phyloP scores from a whole-genome alignment of 805 yeast species.

The Monosporozyma siamensis region DNA sequence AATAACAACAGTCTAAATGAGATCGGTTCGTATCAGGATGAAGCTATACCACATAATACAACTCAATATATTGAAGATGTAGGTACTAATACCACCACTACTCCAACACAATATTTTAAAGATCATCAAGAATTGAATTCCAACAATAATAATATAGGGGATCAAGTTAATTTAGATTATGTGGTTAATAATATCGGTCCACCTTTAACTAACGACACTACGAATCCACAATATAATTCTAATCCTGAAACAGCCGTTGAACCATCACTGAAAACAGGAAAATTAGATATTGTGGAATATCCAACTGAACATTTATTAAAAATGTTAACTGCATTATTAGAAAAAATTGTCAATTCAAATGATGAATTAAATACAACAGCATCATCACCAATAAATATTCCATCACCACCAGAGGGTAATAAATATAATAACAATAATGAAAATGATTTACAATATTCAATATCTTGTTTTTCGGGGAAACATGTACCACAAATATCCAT shows the following conservation, averaged over 20 bases:
- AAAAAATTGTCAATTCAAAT: slow-evolving; percentile 7
- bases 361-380: slow-evolving; percentile 23
- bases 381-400: not conserved
- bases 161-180: not conserved
- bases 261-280: too few species aligned
- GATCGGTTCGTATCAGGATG: too few species aligned
- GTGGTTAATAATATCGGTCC: too few species aligned
- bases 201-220: not conserved
- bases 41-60: not conserved
- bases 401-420: too few species aligned
- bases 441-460: not conserved
- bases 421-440: too few species aligned
- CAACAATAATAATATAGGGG: not conserved
- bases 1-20: too few species aligned
- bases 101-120: not conserved
- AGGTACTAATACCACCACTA: not conserved
- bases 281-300: slow-evolving; percentile 61
- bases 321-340: slow-evolving; percentile 77
- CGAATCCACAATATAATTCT: not conserved
- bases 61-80: not conserved
- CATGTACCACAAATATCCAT: slow-evolving; percentile 89
- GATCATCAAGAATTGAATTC: not conserved
- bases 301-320: slow-evolving; percentile 70
- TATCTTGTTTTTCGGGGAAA: slow-evolving; percentile 66
- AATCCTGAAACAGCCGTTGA: too few species aligned